Base-by-base conservation (phyloP, 2,329 filamentous ascomycete species). In the Massarina eburnea region DNA sequence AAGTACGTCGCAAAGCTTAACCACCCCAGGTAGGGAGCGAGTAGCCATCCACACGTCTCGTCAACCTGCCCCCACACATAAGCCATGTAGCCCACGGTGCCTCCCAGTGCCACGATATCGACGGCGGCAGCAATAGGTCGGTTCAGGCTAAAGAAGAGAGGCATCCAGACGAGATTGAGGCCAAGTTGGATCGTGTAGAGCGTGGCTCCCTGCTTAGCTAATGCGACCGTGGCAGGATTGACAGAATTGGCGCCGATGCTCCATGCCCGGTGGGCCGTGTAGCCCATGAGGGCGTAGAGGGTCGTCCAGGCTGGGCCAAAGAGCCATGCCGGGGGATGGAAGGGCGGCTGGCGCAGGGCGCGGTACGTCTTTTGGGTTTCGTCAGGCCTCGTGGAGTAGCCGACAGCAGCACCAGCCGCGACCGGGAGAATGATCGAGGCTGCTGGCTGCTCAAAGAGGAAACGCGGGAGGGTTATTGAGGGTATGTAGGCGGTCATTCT, bases 101-200 rank as follows among this genome's bases (percentile, higher is more conserved):
- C 75, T 8, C 86, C 89, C 1, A 96, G 76, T 0, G 84, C 79
- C 21, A 88, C 72, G 40, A 95, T 85, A 66, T 96, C 89, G 21
- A 80, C 79, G 6, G 89, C 83, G 3, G 91, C 91, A 62, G 83
- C 81, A 41, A 86, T 77, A 1, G 91, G 90, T 14, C 82, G 81
- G 54, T 85, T 84, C 40, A 86, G 65, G n/a, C 81, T 80, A 66
- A 96, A 96, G 80, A 96, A 96, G 9, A 96, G 80, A 10, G 92
- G 92, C 81, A 91, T 96, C 89, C 89, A 97, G 43, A 86, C 71
- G 22, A 95, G 76, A 68, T 96, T 96, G 41, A 96, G 77, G 9
- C 80, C 88, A 6, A 96, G 83, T 72, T 96, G 91, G 48, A 91
- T 77, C 2, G 88, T 88, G 76, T 96, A 96, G 22, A 96, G 79